phyloP scores from a whole-genome alignment of 2,329 filamentous ascomycete genomes.

The Ramichloridium luteum region DNA sequence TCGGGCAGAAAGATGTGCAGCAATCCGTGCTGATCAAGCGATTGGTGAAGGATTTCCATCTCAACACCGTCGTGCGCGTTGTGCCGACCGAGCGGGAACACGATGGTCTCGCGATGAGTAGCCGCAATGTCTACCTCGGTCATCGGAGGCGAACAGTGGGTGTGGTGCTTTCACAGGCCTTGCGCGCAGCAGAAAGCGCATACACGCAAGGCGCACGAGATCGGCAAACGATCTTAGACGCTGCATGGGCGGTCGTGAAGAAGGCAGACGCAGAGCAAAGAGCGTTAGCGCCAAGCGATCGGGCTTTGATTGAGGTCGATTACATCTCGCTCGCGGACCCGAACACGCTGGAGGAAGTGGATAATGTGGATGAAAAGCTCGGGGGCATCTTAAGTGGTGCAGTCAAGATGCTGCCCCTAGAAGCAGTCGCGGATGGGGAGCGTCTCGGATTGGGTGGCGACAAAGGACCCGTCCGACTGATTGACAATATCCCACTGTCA shows the following conservation, averaged over 20 bases:
- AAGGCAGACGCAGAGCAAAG: constrained; percentile 49
- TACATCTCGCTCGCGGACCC: constrained; percentile 88
- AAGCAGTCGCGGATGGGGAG: constrained; percentile 57
- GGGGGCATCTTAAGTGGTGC: constrained; percentile 85
- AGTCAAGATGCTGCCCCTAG: constrained; percentile 75
- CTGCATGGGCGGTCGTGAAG: constrained; percentile 51
- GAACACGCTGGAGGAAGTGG: constrained; percentile 66
- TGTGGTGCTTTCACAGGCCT: constrained; percentile 56
- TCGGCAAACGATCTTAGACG: constrained; percentile 57
- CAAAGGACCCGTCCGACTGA: constrained; percentile 68
- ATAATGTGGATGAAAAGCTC: constrained; percentile 52
- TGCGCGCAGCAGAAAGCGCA: constrained; percentile 56
- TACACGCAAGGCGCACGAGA: constrained; percentile 45
- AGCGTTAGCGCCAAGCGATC: constrained; percentile 43
- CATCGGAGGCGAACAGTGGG: constrained; percentile 58
- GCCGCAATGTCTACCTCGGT: constrained; percentile 86
- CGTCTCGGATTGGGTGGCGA: constrained; percentile 58
- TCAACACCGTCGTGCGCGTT: constrained; percentile 63
- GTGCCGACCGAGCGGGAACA: constrained; percentile 61
- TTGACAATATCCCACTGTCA: constrained; percentile 71
- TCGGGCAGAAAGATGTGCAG: constrained; percentile 96
- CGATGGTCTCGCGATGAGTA: constrained; percentile 83
- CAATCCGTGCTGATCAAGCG: constrained; percentile 82
- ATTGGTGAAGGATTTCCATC: constrained; percentile 76
- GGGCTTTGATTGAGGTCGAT: constrained; percentile 70